These are phyloP conservation scores for Debaryomyces prosopidis DNA, from an alignment of 805 yeast genomes.

Conservation along the genomic window DNA sequence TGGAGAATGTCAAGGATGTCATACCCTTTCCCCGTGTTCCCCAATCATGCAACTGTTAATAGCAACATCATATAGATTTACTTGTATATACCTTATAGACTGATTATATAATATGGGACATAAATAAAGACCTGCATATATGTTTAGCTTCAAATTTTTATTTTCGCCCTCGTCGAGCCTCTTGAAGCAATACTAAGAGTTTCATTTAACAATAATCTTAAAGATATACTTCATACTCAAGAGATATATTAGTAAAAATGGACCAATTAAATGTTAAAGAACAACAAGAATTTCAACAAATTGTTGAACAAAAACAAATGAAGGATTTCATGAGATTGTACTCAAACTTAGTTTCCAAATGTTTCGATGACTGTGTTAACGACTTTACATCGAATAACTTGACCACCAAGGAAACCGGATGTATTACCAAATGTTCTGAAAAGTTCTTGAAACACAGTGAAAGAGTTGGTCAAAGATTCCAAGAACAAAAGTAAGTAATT, in stretches of 20 bases:
- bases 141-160: neutral
- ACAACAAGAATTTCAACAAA: slow-evolving; percentile 93
- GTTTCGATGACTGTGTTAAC: slow-evolving; percentile 96
- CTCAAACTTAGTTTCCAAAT: slow-evolving; percentile 93
- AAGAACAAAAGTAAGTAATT: slow-evolving; percentile 76
- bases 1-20: slow-evolving; percentile 82
- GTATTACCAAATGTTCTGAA: slow-evolving; percentile 91
- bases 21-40: slow-evolving; percentile 84
- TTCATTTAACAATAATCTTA: neutral
- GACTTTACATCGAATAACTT: slow-evolving; percentile 93
- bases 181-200: neutral
- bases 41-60: slow-evolving; percentile 32
- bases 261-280: slow-evolving; percentile 93
- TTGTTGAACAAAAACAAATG: slow-evolving; percentile 97
- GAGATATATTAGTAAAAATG: slow-evolving; percentile 47
- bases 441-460: slow-evolving; percentile 97
- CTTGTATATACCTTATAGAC: slow-evolving; percentile 3
- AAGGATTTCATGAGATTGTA: slow-evolving; percentile 96
- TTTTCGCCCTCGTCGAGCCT: neutral
- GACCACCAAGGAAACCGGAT: slow-evolving; percentile 79
- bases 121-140: neutral
- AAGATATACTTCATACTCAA: neutral
- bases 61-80: neutral
- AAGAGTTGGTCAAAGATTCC: slow-evolving; percentile 98
- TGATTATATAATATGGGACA: neutral